phyloP scores from a whole-genome alignment of 208 protist genomes.

The Wallacemonas sp. region DNA sequence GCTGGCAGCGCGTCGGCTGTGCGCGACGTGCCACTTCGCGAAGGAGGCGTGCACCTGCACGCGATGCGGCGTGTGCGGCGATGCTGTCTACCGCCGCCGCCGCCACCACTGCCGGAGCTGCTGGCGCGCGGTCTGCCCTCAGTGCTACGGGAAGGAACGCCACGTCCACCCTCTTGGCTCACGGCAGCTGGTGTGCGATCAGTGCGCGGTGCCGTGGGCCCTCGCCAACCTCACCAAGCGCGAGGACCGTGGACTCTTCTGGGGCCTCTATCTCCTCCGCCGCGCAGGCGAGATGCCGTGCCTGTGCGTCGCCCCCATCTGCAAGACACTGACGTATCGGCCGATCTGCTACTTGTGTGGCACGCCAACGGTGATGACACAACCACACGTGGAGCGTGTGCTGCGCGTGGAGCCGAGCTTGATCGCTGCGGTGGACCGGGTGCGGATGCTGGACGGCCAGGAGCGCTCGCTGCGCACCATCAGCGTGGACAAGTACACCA shows the following conservation, averaged over 20 bases:
- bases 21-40: constrained; percentile 40
- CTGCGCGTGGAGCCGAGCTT: constrained; percentile 28
- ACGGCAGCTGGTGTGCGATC: constrained; percentile 53
- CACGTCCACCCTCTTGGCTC: constrained; percentile 55
- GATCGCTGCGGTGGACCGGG: constrained; percentile 12
- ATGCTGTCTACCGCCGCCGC: constrained; percentile 24
- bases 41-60: constrained; percentile 59
- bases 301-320: constrained; percentile 51
- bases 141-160: constrained; percentile 49
- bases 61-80: constrained; percentile 42
- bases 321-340: constrained; percentile 48
- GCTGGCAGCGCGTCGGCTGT: constrained; percentile 34
- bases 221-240: constrained; percentile 41
- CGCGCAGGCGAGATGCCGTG: constrained; percentile 58
- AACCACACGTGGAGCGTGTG: constrained; percentile 54
- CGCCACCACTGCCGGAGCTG: constrained; percentile 82
- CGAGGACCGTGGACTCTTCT: constrained; percentile 40
- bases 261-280: constrained; percentile 72
- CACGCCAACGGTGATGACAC: constrained; percentile 60
- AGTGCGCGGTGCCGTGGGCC: constrained; percentile 59
- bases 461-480: constrained; percentile 33
- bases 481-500: constrained; percentile 34
- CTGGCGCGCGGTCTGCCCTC: constrained; percentile 53
- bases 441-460: constrained; percentile 37
- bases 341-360: constrained; percentile 48